Evolutionary conservation across 208 protist genomes (phyloP), one percentile per base, ranked within the genome.

Genomic region (Herpetomonas samuelpessoai): DNA sequence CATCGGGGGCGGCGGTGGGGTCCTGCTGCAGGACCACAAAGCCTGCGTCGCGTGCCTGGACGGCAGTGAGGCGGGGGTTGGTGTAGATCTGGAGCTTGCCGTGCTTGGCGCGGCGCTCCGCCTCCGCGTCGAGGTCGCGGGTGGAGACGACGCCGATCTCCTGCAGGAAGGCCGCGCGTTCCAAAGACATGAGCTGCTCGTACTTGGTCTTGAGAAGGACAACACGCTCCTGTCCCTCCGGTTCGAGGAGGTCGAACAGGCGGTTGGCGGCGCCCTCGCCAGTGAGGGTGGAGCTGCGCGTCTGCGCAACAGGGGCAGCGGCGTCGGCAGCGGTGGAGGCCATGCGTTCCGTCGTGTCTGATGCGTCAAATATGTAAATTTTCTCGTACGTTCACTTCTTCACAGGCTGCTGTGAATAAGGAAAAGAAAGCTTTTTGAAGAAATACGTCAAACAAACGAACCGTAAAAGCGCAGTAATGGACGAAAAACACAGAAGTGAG

Each of bases 151-250:
- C n/a, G n/a, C 65, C 67, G 10, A 87, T 41, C 62, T 84, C 75
- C 68, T 92, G 68, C 29, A 83, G 44, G 54, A 84, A 74, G 27
- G 79, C 76, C 0, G 35, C 66, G 41, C 78, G 68, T 70, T 92
- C 85, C 1, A 86, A 44, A 1, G 72, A 76, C 1, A 84, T 65
- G 22, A 86, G 54, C 19, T 47, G 55, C 19, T 76, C 68, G 39
- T 85, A 86, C 19, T 64, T 65, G 19, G 73, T 88, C 52, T 83
- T 57, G 6, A 88, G 29, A 3, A 76, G 60, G 18, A 79, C 67
- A 12, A 88, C 67, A 2, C 75, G 62, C 65, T 92, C 85, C 48
- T 86, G 73, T 26, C 77, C 79, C 3, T 70, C 65, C 18, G 62
- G 55, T 18, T 92, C 75, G 31, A 92, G 65, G 7, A 82, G 48